A percentile compares a stretch with the other conserved stretches of the same genome.
Evolutionary conservation across 192 early-diverging fungal species (phyloP).

Genomic region (Coemansia sp.): DNA sequence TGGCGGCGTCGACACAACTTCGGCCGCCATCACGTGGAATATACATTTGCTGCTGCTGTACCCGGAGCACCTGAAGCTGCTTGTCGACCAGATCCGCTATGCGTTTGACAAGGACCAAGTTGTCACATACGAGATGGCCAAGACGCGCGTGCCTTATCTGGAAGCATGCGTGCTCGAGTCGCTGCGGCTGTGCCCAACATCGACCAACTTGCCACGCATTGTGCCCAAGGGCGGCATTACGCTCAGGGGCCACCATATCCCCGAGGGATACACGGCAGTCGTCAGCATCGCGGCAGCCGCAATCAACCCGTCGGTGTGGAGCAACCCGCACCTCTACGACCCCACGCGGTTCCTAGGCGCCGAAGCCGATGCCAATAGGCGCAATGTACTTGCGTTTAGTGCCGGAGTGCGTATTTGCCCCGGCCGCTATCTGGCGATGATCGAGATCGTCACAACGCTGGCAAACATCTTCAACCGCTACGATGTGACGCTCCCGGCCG

Average conservation of each 20-base stretch:
- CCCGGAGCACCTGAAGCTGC: conserved; percentile 18
- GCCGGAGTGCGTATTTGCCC: conserved; percentile 44
- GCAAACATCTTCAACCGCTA: conserved; percentile 48
- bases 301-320: conserved; percentile 30
- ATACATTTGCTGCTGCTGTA: conserved; percentile 43
- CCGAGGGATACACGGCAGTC: conserved; percentile 25
- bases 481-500: conserved; percentile 28
- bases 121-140: conserved; percentile 32
- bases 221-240: conserved; percentile 37
- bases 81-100: conserved; percentile 18
- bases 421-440: conserved; percentile 37
- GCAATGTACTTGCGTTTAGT: conserved; percentile 35
- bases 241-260: conserved; percentile 24
- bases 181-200: conserved; percentile 39
- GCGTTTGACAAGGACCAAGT: conserved; percentile 16
- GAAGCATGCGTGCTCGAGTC: conserved; percentile 47
- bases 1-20: conserved; percentile 41
- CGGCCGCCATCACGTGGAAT: conserved; percentile 30
- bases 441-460: conserved; percentile 38
- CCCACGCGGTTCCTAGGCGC: conserved; percentile 21
- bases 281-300: conserved; percentile 30
- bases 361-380: conserved; percentile 20
- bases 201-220: conserved; percentile 32
- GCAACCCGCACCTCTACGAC: conserved; percentile 28
- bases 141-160: conserved; percentile 23